phyloP scores from a whole-genome alignment of 2,329 filamentous ascomycete species.

The Verticillium nubilum region DNA sequence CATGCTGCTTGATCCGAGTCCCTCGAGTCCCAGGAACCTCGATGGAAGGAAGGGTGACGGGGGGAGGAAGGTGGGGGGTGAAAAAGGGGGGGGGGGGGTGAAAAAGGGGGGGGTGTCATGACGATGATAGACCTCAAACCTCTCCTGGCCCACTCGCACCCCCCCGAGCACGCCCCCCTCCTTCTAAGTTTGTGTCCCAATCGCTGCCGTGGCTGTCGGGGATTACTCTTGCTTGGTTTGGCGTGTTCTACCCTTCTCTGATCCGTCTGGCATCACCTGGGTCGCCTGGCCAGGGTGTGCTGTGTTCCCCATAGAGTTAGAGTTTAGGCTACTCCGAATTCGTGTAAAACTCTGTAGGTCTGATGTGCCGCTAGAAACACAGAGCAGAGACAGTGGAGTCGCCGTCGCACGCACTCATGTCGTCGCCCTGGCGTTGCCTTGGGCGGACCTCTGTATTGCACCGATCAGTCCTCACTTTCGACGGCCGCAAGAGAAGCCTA shows the following conservation, averaged over 20 bases:
- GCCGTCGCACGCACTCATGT: neutral
- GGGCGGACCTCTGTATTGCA: neutral
- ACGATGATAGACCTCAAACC: no score
- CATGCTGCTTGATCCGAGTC: neutral
- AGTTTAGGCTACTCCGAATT: conserved; percentile 7
- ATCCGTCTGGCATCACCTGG: neutral
- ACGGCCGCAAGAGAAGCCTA: neutral
- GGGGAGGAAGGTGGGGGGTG: neutral
- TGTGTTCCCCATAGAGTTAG: conserved; percentile 1
- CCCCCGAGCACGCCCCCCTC: neutral
- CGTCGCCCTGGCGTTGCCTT: neutral
- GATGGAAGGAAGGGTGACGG: neutral
- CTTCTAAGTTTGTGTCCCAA: neutral
- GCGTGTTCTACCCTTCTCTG: neutral
- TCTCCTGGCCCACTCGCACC: no score
- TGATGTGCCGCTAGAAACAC: neutral
- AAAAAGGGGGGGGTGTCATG: neutral
- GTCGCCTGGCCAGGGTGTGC: neutral
- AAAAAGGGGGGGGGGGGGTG: neutral
- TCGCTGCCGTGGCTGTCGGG: neutral
- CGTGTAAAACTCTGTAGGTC: conserved; percentile 4
- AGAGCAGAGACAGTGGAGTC: neutral
- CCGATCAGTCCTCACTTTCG: neutral
- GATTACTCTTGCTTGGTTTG: neutral
- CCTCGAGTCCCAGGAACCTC: neutral